Evolutionary conservation across 768 basidiomycete genomes (phyloP), one percentile per base, ranked within the genome.

Genomic region (Serendipita vermifera): DNA sequence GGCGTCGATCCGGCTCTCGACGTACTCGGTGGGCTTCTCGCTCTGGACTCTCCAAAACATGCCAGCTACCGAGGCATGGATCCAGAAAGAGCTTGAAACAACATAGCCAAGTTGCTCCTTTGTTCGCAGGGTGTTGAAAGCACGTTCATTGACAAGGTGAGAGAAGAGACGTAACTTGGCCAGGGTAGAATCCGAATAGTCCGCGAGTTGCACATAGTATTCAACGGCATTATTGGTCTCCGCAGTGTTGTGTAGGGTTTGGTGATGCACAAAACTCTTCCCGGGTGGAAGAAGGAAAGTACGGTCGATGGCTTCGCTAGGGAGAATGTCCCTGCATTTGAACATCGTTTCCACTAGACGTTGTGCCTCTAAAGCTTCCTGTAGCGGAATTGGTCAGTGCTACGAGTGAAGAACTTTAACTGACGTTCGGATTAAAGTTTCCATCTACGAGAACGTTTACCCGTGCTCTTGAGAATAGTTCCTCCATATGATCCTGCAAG

Each of bases 71-170:
- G 51, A 33, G 3, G 55, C 3, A 11, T 55, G 55, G 3, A 55
- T 26, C 48, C 59, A 63, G 11, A 32, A 54, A 26, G 56, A 58
- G 17, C 60, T 60, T 6, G 74, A 77, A 33, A 96, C 93, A 38
- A 96, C 76, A 67, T 99, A 99, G 3, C 96, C 96, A 1, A 99
- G 76, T 68, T 99, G 96, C 65, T 98, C 90, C 65, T 89, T 83
- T 3, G 93, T 97, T 27, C 96, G 83, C 29, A 99, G 77, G 22
- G 82, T 72, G 65, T 94, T 83, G 70, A 98, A 99, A 7, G 86
- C 79, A 1, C 93, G 94, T 63, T 99, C 96, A n/a, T 77, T 73
- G 33, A 93, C 74, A 57, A 98, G 85, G 62, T 93, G 89, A 0
- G 76, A 76, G 22, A 97, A 79, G 13, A 99, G 75, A 2, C 80